These are phyloP conservation scores for Thalassiosira mediterranea DNA, from an alignment of 352 stramenopile species.

Conservation along the genomic window DNA sequence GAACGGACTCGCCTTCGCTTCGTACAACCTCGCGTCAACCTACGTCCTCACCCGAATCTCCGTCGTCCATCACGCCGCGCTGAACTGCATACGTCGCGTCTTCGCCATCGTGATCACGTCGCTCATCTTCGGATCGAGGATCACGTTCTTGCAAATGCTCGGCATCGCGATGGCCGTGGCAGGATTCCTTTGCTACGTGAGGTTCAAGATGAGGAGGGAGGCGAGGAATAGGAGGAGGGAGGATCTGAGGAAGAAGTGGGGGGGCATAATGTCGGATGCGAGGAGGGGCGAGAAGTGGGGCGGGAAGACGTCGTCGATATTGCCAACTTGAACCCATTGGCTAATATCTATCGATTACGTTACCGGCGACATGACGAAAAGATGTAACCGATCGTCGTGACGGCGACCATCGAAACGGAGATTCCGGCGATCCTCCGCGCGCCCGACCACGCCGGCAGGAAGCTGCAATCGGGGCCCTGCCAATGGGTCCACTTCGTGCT, in stretches of 20 bases:
- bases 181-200: conserved; percentile 72
- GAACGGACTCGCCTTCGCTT: conserved; percentile 78
- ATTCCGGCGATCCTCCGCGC: too few relatives aligned
- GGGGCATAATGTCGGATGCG: conserved; percentile 20
- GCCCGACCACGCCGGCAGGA: conserved; percentile 36
- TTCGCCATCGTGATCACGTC: conserved; percentile 77
- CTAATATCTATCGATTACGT: too few relatives aligned
- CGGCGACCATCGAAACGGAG: too few relatives aligned
- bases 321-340: too few relatives aligned
- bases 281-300: conserved; percentile 14
- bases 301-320: conserved; percentile 8
- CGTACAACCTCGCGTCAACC: conserved; percentile 77
- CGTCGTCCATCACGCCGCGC: conserved; percentile 77
- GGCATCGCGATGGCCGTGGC: conserved; percentile 66
- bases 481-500: conserved; percentile 80
- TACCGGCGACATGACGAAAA: too few relatives aligned
- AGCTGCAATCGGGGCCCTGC: conserved; percentile 82
- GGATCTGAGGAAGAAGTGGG: conserved; percentile 48
- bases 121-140: conserved; percentile 65
- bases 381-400: too few relatives aligned
- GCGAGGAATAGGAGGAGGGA: conserved; percentile 29
- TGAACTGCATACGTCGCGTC: conserved; percentile 80
- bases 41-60: conserved; percentile 79
- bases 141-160: conserved; percentile 52
- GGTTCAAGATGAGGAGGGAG: conserved; percentile 61